A percentile compares a stretch with the other conserved stretches of the same genome.
Evolutionary conservation across 2,329 filamentous ascomycete genomes (phyloP).

Genomic region (Ophiocordyceps camponoti-rufipedis): DNA sequence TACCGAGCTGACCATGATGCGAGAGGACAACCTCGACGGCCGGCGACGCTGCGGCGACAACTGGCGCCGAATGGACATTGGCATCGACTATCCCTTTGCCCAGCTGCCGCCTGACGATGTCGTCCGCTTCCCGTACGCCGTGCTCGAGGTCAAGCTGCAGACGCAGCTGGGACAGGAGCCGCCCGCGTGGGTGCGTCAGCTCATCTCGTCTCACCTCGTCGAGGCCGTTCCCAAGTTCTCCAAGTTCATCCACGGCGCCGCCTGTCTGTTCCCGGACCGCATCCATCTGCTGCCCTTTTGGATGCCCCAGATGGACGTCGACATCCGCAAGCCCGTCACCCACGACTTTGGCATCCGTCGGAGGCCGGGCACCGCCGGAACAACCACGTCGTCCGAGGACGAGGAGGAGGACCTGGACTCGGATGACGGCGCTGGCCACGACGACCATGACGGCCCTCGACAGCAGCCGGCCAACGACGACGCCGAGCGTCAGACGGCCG

Average conservation of each 20-base stretch:
- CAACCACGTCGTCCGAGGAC: slow-evolving; percentile 51
- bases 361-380: slow-evolving; percentile 54
- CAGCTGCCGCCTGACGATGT: slow-evolving; percentile 75
- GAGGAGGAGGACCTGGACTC: slow-evolving; percentile 56
- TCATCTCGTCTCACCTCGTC: slow-evolving; percentile 84
- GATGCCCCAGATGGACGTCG: slow-evolving; percentile 96
- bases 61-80: slow-evolving; percentile 95
- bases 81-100: slow-evolving; percentile 85
- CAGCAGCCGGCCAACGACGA: slow-evolving; percentile 26
- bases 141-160: slow-evolving; percentile 93
- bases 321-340: slow-evolving; percentile 82
- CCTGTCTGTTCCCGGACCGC: slow-evolving; percentile 66
- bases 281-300: slow-evolving; percentile 90
- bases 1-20: slow-evolving; percentile 85
- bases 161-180: slow-evolving; percentile 90
- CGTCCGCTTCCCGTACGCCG: slow-evolving; percentile 84
- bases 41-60: slow-evolving; percentile 60
- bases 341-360: slow-evolving; percentile 76
- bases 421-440: slow-evolving; percentile 32
- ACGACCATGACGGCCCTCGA: neutral
- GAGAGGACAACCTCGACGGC: slow-evolving; percentile 89
- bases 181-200: slow-evolving; percentile 87
- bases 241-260: slow-evolving; percentile 95
- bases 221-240: slow-evolving; percentile 99
- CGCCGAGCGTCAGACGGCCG: slow-evolving; percentile 66